A percentile compares a stretch with the other conserved stretches of the same genome.
These are phyloP conservation scores for Podospora appendiculata DNA, from an alignment of 495 filamentous ascomycete genomes.

Conservation along the genomic window DNA sequence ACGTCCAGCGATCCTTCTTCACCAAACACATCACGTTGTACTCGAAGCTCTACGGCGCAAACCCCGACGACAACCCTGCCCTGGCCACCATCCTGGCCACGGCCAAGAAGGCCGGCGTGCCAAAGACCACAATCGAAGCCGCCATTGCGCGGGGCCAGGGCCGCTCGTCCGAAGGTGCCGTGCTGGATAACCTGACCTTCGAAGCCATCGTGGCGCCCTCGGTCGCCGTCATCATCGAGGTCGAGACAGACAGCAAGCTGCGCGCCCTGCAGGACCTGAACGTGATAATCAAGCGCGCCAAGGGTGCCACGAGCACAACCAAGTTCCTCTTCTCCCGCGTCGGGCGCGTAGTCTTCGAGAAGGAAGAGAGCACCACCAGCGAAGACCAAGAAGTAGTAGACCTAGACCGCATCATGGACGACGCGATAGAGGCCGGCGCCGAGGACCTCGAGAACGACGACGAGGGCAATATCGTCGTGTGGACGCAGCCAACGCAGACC, in stretches of 20 bases:
- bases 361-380: constrained; percentile 32
- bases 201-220: constrained; percentile 76
- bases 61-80: constrained; percentile 64
- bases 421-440: constrained; percentile 77
- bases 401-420: constrained; percentile 72
- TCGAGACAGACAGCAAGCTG: constrained; percentile 70
- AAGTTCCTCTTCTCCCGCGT: constrained; percentile 78
- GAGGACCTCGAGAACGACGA: constrained; percentile 69
- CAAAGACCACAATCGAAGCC: constrained; percentile 73
- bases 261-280: constrained; percentile 66
- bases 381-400: constrained; percentile 27
- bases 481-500: constrained; percentile 64
- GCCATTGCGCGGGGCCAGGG: constrained; percentile 87
- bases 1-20: constrained; percentile 33
- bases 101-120: constrained; percentile 81
- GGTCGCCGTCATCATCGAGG: constrained; percentile 69
- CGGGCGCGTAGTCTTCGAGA: constrained; percentile 62
- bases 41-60: constrained; percentile 56
- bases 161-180: constrained; percentile 57
- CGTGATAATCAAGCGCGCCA: constrained; percentile 54
- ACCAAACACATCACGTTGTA: constrained; percentile 43
- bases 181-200: constrained; percentile 66
- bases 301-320: constrained; percentile 63
- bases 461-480: constrained; percentile 62
- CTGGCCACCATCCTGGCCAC: constrained; percentile 61